Conservation (phyloP, 495 filamentous ascomycete species). For the Aspergillus homomorphus region DNA sequence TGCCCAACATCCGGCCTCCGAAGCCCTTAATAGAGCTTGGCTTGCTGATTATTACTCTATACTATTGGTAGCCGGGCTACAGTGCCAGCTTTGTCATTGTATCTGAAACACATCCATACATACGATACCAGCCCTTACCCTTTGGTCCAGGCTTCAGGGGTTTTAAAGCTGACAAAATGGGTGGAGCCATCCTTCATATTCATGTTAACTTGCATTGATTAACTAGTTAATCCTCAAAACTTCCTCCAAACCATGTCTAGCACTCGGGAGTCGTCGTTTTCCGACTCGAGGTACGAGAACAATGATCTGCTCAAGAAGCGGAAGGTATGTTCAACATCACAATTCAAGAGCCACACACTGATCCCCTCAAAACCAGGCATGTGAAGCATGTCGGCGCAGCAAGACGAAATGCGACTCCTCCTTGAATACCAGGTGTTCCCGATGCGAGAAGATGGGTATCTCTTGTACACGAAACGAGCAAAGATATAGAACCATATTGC, state of each 20-base stretch:
- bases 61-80: background rate
- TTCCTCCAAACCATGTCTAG: background rate
- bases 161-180: background rate
- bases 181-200: background rate
- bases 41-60: background rate
- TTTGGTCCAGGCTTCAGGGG: background rate
- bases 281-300: background rate
- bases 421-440: slow-evolving; percentile 1
- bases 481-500: slow-evolving; percentile 1
- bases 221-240: no score
- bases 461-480: background rate
- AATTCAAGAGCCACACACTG: background rate
- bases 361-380: background rate
- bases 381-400: slow-evolving; percentile 9
- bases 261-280: background rate
- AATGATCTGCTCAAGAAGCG: background rate
- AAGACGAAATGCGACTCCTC: slow-evolving; percentile 4
- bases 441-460: background rate
- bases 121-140: background rate
- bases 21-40: background rate
- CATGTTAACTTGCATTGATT: no score
- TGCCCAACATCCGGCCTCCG: slow-evolving; percentile 16
- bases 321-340: background rate
- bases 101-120: background rate
- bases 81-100: background rate